Evolutionary conservation across 495 filamentous ascomycete genomes (phyloP), one percentile per base, ranked within the genome.

Genomic region (Xylaria flabelliformis): DNA sequence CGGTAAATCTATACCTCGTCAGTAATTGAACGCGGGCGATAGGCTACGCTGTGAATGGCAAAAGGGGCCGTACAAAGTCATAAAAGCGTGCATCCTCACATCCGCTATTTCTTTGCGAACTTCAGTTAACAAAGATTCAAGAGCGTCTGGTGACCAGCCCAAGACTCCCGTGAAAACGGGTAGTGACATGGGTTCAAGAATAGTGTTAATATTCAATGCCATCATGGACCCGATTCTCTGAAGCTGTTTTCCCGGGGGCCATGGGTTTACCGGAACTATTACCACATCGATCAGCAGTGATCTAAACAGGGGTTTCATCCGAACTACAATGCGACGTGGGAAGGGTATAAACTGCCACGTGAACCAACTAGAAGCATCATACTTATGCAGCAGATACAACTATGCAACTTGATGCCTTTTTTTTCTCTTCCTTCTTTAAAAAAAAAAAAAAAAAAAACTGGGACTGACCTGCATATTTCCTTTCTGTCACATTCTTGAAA

Each of bases 401-500:
- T 4, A 42, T 19, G 10, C 41, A 32, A 34, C 32, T 42, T 5
- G 46, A n/a, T 9, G 48, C 29, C 39, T 29, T 21, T 19, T 50
- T 29, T 29, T 29, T 29, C 2, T 29, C n/a, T n/a, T n/a, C n/a
- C n/a, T 29, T 29, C 26, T 29, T 29, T 1, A 1, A 29, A 9
- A 17, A 21, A 34, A 13, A 42, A 0, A 7, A 29, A 1, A 29
- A 9, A 17, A 21, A 34, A 13, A 42, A 0, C 15, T 39, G 15
- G 6, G 0, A 69, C 67, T 59, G 4, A 69, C 67, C 67, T 63
- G 58, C 69, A 44, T 71, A 64, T 36, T 71, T 71, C n/a, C 69
- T 53, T 46, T 71, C 69, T 5, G 69, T 71, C 46, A 71, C 56
- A 55, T 71, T 71, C 21, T 55, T 71, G 34, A 71, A 71, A 17